Percentiles rank a stretch among this genome's conserved stretches.
Evolutionary conservation across 306 rosid species (phyloP).

Genomic region (Fagus sylvatica): DNA sequence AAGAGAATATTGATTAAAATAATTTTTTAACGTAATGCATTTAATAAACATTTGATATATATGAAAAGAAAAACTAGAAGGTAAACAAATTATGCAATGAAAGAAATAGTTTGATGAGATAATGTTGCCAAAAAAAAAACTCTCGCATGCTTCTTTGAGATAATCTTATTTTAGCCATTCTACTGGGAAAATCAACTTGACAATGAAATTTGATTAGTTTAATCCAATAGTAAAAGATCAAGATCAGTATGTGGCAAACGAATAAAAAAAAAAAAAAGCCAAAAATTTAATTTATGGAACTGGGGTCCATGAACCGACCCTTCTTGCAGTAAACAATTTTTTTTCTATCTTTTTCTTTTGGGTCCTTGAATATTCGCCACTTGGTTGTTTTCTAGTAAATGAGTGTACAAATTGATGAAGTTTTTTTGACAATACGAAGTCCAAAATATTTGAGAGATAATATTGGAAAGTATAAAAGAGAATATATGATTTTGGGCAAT

Average conservation of each 20-base stretch:
- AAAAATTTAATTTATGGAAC: not conserved
- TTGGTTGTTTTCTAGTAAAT: no score
- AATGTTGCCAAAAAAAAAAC: not conserved
- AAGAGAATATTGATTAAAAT: not conserved
- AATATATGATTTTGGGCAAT: not conserved
- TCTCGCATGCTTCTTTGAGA: not conserved
- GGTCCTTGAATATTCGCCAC: not conserved
- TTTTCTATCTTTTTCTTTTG: not conserved
- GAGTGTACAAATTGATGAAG: no score
- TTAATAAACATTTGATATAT: no score
- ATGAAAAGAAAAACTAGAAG: no score
- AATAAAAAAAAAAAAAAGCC: not conserved
- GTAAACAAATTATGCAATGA: not conserved
- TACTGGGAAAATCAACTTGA: constrained; percentile 1
- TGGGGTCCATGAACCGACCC: constrained; percentile 28
- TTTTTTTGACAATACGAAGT: no score
- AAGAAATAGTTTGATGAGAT: not conserved
- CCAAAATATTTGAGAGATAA: no score
- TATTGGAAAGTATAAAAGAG: not conserved
- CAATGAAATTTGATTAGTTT: not conserved
- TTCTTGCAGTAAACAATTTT: not conserved
- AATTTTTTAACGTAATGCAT: no score
- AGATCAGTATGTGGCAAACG: not conserved
- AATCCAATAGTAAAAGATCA: not conserved
- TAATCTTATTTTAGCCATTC: not conserved